phyloP scores from a whole-genome alignment of 1,139 yeast genomes.

The Meyerozyma elateridarum region DNA sequence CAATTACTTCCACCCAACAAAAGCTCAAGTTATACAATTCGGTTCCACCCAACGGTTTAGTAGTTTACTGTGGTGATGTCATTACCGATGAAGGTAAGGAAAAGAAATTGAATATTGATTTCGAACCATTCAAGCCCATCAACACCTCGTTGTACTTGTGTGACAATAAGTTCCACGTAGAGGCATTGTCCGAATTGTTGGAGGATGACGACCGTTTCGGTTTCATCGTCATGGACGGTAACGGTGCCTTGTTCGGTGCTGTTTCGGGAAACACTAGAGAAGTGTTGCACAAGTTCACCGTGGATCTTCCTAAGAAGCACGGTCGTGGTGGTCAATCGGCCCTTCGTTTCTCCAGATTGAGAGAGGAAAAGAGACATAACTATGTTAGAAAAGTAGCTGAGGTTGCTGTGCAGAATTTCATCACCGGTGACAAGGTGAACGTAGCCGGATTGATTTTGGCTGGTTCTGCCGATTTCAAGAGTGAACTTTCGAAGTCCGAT shows the following conservation, averaged over 20 bases:
- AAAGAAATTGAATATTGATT: conserved; percentile 89
- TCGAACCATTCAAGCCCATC: conserved; percentile 97
- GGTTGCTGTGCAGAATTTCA: conserved; percentile 95
- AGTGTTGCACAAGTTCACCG: conserved; percentile 91
- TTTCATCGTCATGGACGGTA: conserved; percentile 98
- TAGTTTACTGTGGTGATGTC: conserved; percentile 96
- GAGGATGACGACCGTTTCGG: conserved; percentile 97
- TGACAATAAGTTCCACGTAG: conserved; percentile 98
- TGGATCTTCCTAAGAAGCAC: conserved; percentile 97
- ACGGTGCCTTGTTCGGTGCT: conserved; percentile 95
- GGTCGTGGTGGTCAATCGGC: conserved; percentile 99
- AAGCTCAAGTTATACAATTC: conserved; percentile 83
- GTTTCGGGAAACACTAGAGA: conserved; percentile 96
- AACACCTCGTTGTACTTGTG: conserved; percentile 92
- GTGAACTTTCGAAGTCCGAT: conserved; percentile 87
- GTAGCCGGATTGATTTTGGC: conserved; percentile 93
- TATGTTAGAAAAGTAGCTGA: conserved; percentile 98
- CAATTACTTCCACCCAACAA: conserved; percentile 97
- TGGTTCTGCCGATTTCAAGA: conserved; percentile 98
- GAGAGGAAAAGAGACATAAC: conserved; percentile 98
- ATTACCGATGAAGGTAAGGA: conserved; percentile 96
- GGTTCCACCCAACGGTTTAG: conserved; percentile 92
- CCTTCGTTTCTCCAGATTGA: conserved; percentile 94
- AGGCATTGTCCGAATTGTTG: conserved; percentile 86
- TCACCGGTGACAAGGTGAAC: conserved; percentile 86